Conservation (phyloP, 140 eudicot genomes). For the Erigeron philadelphicus region DNA sequence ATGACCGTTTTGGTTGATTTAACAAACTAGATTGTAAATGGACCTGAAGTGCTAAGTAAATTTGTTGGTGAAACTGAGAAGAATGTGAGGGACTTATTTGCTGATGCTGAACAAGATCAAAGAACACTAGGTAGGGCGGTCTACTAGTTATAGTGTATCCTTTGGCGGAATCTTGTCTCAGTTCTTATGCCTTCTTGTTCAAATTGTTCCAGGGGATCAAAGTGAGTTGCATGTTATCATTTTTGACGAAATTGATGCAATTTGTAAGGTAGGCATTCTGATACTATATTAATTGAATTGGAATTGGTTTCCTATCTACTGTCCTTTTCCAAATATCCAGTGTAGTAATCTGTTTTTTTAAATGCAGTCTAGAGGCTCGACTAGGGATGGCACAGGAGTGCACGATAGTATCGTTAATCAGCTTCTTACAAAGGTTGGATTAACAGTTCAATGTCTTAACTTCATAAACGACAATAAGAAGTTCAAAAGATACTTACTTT, state of each 20-base stretch:
- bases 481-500: slow-evolving; percentile 15
- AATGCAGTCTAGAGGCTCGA: slow-evolving; percentile 97
- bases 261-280: slow-evolving; percentile 65
- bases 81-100: slow-evolving; percentile 84
- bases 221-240: slow-evolving; percentile 97
- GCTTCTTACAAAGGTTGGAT: slow-evolving; percentile 92
- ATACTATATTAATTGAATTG: slow-evolving; percentile 2
- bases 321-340: slow-evolving; percentile 1
- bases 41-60: slow-evolving; percentile 95
- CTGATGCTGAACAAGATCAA: slow-evolving; percentile 98
- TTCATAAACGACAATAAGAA: background rate
- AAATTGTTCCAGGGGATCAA: slow-evolving; percentile 64
- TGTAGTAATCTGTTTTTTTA: background rate
- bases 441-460: slow-evolving; percentile 14
- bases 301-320: slow-evolving; percentile 3
- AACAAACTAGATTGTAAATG: slow-evolving; percentile 76
- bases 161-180: slow-evolving; percentile 9
- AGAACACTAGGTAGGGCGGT: slow-evolving; percentile 59
- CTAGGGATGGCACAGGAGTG: slow-evolving; percentile 99
- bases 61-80: slow-evolving; percentile 99
- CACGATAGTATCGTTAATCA: slow-evolving; percentile 99
- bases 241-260: slow-evolving; percentile 97
- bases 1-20: slow-evolving; percentile 11
- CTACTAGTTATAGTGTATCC: slow-evolving; percentile 15
- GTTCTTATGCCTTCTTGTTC: background rate